Evolutionary conservation across 2,329 filamentous ascomycete species (phyloP), one percentile per base, ranked within the genome.

Genomic region (Monosporascus sp.): DNA sequence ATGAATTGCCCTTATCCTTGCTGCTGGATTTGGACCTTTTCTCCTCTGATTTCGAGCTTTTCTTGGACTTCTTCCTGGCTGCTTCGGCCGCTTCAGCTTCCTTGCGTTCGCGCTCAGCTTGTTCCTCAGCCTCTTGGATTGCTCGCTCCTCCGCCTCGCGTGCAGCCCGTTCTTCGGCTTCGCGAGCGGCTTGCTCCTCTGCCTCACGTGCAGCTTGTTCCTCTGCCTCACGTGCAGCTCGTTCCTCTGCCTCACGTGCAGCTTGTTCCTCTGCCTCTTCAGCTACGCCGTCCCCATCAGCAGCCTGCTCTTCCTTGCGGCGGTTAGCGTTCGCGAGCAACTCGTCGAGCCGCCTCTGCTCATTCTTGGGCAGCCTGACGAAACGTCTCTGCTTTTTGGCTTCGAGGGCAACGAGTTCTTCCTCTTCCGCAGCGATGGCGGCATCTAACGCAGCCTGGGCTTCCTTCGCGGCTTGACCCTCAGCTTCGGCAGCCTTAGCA

Each of bases 1-100:
- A 60, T 18, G 57, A 56, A 49, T 61, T 62, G 37, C 58, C 59
- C 54, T 57, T 62, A 27, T 60, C 60, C 55, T 57, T 65, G 56
- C 54, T 60, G 54, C 46, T 72, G 34, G 67, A 65, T 52, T 69
- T 69, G n/a, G 62, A 65, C 51, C 66, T 65, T 52, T 68, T 67
- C 3, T 63, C 58, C 22, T 66, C 65, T 1, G 60, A 55, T 51
- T 68, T 70, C 31, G 68, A 70, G 47, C 66, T 67, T 55, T 73
- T 73, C 63, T 75, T 77, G 27, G 70, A 68, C 60, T 75, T 76
- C 59, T 71, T 72, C 54, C 71, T 69, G 54, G 58, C 62, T 14
- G 55, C 60, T 3, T 36, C 52, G 8, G 55, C 65, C 22, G 22
- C 22, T 25, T 25, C 24, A 25, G 24, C 24, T 49, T 69, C 64